These are phyloP conservation scores for Solanum chilense DNA, from an alignment of 257 asterid genomes.

Conservation along the genomic window DNA sequence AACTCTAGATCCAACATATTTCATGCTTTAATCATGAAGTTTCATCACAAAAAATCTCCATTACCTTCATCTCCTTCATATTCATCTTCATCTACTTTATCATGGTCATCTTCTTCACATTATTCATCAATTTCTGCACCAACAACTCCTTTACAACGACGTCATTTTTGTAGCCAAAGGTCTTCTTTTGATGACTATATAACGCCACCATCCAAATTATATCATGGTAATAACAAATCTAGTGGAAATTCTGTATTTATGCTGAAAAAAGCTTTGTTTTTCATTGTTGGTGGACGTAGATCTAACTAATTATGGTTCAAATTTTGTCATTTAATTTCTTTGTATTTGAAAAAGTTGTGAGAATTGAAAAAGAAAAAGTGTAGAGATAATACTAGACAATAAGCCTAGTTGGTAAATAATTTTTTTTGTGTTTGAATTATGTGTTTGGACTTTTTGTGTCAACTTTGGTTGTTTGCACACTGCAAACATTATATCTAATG, in stretches of 20 bases:
- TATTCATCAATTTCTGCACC: constrained; percentile 4
- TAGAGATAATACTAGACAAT: background rate
- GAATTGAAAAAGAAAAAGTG: background rate
- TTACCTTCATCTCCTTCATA: constrained; percentile 5
- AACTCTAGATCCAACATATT: constrained; percentile 6
- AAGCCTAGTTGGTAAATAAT: background rate
- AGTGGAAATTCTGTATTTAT: background rate
- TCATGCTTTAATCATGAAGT: background rate
- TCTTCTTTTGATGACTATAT: background rate
- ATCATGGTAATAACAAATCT: background rate
- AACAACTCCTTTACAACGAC: background rate
- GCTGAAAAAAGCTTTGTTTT: constrained; percentile 6
- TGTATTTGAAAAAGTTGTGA: background rate
- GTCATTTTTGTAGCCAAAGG: constrained; percentile 4
- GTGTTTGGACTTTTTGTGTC: background rate
- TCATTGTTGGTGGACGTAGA: constrained; percentile 6
- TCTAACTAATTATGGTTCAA: background rate
- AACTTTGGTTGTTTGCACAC: background rate
- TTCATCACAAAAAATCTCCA: background rate
- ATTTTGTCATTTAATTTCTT: background rate
- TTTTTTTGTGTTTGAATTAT: background rate
- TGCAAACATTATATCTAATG: background rate
- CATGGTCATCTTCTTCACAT: constrained; percentile 5
- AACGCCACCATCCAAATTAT: background rate
- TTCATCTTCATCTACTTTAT: background rate